Percentiles rank a stretch among this genome's conserved stretches.
These are phyloP conservation scores for Lasiosphaeria miniovina DNA, from an alignment of 495 filamentous ascomycete genomes.

Conservation along the genomic window DNA sequence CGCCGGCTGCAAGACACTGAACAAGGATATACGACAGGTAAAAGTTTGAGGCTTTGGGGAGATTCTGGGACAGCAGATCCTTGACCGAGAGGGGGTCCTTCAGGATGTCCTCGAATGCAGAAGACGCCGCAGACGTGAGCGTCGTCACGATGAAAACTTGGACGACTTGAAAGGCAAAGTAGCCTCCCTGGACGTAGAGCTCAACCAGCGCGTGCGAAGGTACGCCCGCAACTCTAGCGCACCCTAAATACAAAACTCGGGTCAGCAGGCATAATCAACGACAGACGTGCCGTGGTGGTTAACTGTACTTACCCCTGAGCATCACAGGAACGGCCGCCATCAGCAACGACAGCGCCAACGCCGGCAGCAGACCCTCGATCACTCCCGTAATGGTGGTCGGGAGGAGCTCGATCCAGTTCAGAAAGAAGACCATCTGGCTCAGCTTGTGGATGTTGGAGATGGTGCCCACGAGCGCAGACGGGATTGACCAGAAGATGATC, in stretches of 20 bases:
- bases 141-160: constrained; percentile 90
- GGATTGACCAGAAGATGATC: constrained; percentile 90
- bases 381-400: constrained; percentile 66
- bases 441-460: constrained; percentile 77
- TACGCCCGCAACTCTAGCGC: constrained; percentile 68
- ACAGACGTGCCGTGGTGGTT: background rate
- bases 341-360: constrained; percentile 68
- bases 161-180: constrained; percentile 85
- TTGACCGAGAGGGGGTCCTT: constrained; percentile 57
- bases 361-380: constrained; percentile 75
- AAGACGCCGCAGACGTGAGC: constrained; percentile 65
- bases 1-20: constrained; percentile 72
- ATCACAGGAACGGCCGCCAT: constrained; percentile 79
- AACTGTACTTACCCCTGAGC: constrained; percentile 57
- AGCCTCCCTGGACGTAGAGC: constrained; percentile 73
- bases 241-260: constrained; percentile 38
- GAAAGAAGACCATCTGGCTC: constrained; percentile 56
- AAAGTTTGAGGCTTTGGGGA: constrained; percentile 83
- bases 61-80: constrained; percentile 63
- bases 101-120: constrained; percentile 58
- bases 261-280: background rate
- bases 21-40: constrained; percentile 88
- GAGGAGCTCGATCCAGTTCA: constrained; percentile 65
- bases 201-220: constrained; percentile 72
- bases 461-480: constrained; percentile 71